Percentiles rank a stretch among this genome's conserved stretches.
Conservation (phyloP, 768 basidiomycete genomes). For the Boletus bicolor region DNA sequence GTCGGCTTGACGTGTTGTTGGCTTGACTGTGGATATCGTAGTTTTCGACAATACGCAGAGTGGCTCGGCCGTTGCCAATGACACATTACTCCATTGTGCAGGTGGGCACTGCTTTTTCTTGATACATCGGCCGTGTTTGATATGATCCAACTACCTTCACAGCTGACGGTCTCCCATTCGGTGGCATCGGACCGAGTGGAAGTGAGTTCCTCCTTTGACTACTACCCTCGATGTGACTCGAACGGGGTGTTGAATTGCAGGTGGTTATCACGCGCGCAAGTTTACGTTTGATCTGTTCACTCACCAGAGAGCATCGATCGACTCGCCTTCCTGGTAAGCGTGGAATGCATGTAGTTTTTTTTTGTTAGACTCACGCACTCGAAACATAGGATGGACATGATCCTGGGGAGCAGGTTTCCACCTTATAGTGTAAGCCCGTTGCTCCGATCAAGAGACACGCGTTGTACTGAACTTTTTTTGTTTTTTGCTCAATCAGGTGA, state of each 20-base stretch:
- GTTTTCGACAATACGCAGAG: slow-evolving; percentile 70
- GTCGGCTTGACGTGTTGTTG: background rate
- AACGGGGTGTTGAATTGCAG: slow-evolving; percentile 31
- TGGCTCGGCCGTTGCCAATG: slow-evolving; percentile 69
- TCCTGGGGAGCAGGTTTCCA: slow-evolving; percentile 29
- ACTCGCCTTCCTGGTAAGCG: slow-evolving; percentile 37
- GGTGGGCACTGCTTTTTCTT: slow-evolving; percentile 35
- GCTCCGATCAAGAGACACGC: background rate
- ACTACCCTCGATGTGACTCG: background rate
- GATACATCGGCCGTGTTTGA: background rate
- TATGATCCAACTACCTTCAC: background rate
- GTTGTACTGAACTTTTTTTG: background rate
- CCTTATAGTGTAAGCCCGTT: slow-evolving; percentile 25
- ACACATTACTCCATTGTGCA: slow-evolving; percentile 57
- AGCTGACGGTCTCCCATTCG: slow-evolving; percentile 69
- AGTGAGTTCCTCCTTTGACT: slow-evolving; percentile 41
- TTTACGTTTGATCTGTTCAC: slow-evolving; percentile 77
- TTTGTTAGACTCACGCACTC: background rate
- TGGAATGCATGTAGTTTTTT: background rate
- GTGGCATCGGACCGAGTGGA: slow-evolving; percentile 70
- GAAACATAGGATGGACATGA: slow-evolving; percentile 19
- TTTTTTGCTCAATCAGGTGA: slow-evolving; percentile 9
- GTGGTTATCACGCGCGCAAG: slow-evolving; percentile 69
- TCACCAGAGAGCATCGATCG: slow-evolving; percentile 57
- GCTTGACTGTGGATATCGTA: slow-evolving; percentile 23